These are phyloP conservation scores for Pythium monospermum DNA, from an alignment of 352 stramenopile species.

Conservation along the genomic window DNA sequence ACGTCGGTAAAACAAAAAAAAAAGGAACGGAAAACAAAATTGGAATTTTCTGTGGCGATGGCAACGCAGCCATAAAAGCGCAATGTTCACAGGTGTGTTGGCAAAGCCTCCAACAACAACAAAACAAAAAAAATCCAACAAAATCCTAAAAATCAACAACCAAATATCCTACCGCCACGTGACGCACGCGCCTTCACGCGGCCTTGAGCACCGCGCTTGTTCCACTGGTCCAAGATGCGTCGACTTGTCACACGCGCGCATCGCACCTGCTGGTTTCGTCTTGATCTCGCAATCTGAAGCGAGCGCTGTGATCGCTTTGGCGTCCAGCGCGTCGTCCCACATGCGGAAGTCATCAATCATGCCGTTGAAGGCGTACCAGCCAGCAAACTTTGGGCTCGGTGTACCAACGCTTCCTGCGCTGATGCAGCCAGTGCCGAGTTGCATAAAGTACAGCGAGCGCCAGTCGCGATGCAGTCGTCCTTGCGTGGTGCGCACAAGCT, in stretches of 20 bases:
- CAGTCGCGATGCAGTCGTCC: slow-evolving; percentile 5
- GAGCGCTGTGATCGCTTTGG: background rate
- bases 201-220: background rate
- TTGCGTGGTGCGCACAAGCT: background rate
- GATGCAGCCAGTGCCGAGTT: slow-evolving; percentile 25
- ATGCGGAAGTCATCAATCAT: slow-evolving; percentile 28
- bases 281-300: background rate
- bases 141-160: too few species aligned
- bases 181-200: background rate
- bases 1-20: too few species aligned
- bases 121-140: too few species aligned
- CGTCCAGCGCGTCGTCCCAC: slow-evolving; percentile 19
- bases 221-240: background rate
- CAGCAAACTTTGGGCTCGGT: background rate
- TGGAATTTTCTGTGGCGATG: too few species aligned
- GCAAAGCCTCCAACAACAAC: too few species aligned
- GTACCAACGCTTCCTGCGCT: background rate
- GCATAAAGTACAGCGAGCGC: slow-evolving; percentile 13
- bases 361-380: slow-evolving; percentile 29
- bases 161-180: background rate
- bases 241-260: background rate
- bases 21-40: too few species aligned
- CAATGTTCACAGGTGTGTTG: too few species aligned
- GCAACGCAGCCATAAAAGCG: too few species aligned
- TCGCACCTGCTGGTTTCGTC: background rate